These are phyloP conservation scores for Tuber magnatum DNA, from an alignment of 495 filamentous ascomycete species.

Conservation along the genomic window DNA sequence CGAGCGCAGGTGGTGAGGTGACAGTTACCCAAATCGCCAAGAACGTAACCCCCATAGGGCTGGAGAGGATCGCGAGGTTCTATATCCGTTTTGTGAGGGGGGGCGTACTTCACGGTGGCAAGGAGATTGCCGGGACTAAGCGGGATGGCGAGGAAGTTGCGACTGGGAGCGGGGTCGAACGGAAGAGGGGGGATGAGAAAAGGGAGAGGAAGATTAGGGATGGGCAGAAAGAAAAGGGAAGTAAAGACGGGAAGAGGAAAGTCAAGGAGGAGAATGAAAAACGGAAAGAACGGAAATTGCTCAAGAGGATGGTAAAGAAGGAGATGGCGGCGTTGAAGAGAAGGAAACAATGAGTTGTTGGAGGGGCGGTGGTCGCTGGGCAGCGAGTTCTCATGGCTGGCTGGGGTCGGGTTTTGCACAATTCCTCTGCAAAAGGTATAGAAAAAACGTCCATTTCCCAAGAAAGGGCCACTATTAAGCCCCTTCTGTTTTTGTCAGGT, in stretches of 20 bases:
- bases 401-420: background rate
- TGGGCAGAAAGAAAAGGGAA: conserved; percentile 10
- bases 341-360: conserved; percentile 10
- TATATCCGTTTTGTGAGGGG: conserved; percentile 38
- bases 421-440: background rate
- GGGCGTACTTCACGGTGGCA: conserved; percentile 28
- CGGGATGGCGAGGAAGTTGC: conserved; percentile 17
- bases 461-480: background rate
- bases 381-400: background rate
- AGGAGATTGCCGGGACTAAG: conserved; percentile 22
- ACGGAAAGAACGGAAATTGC: conserved; percentile 22
- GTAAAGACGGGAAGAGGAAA: conserved; percentile 17
- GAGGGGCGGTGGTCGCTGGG: background rate
- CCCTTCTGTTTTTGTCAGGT: background rate
- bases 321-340: conserved; percentile 24
- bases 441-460: background rate
- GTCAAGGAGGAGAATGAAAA: conserved; percentile 15
- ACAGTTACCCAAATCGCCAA: conserved; percentile 34
- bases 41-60: conserved; percentile 29
- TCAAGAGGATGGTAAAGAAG: conserved; percentile 30
- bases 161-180: conserved; percentile 20
- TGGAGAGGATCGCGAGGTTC: conserved; percentile 29
- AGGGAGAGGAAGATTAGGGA: conserved; percentile 25
- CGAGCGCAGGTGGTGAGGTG: conserved; percentile 26
- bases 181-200: conserved; percentile 14